Percentiles rank a stretch among this genome's conserved stretches.
Conservation (phyloP, 2,329 filamentous ascomycete species). For the Westerdykella sp. region DNA sequence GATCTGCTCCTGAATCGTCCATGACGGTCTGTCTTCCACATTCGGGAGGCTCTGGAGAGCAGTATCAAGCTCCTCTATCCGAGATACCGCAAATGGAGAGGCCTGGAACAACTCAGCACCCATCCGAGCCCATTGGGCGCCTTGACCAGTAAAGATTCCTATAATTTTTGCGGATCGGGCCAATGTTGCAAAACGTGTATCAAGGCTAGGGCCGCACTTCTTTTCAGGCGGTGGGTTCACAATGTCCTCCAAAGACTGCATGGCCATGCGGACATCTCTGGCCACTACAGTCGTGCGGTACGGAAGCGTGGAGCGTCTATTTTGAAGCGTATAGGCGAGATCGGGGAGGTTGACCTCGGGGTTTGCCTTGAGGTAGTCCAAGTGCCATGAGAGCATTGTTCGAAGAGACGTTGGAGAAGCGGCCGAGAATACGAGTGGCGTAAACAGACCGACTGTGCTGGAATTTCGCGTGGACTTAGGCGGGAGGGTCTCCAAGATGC, state of each 20-base stretch:
- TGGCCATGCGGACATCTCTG: not conserved
- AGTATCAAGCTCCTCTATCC: conserved; percentile 19
- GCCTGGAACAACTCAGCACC: conserved; percentile 28
- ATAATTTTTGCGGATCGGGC: conserved; percentile 9
- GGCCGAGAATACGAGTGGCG: conserved; percentile 10
- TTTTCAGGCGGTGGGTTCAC: not conserved
- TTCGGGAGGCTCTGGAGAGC: conserved; percentile 4
- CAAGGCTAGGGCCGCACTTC: not conserved
- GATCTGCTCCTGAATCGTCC: conserved; percentile 12
- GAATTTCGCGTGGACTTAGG: not conserved
- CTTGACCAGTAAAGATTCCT: conserved; percentile 41
- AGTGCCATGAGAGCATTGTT: conserved; percentile 12
- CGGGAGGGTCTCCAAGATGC: conserved; percentile 6
- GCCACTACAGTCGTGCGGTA: conserved; percentile 6
- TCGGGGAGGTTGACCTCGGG: conserved; percentile 1
- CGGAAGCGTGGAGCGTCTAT: conserved; percentile 2
- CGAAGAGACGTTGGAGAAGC: conserved; percentile 1
- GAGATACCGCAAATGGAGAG: conserved; percentile 11
- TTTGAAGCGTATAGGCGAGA: conserved; percentile 11
- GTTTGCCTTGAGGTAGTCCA: conserved; percentile 4
- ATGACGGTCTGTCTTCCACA: conserved; percentile 2
- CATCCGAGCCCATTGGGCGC: conserved; percentile 39
- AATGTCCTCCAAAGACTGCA: not conserved
- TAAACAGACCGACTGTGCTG: not conserved
- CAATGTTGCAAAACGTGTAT: not conserved